A percentile compares a stretch with the other conserved stretches of the same genome.
Conservation (phyloP, 495 filamentous ascomycete genomes). For the Penicillium diatomitis region DNA sequence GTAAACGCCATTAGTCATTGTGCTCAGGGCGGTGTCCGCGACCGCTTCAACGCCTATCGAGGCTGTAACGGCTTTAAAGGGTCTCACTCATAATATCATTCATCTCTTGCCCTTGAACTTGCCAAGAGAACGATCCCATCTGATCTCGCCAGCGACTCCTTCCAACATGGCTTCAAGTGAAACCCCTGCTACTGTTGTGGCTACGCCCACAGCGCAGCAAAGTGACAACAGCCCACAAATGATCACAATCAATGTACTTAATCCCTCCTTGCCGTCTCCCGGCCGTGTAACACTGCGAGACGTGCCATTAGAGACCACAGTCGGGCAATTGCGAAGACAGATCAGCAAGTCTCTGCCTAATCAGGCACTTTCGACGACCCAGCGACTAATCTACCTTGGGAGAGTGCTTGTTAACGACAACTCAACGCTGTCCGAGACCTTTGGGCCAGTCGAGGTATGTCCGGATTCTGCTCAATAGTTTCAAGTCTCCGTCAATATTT, state of each 20-base stretch:
- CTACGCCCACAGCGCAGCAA: neutral
- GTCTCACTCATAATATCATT: no score
- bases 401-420: conserved; percentile 44
- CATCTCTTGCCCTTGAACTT: no score
- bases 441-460: conserved; percentile 48
- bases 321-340: conserved; percentile 50
- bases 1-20: no score
- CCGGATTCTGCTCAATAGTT: neutral
- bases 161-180: neutral
- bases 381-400: conserved; percentile 61
- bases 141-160: neutral
- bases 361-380: conserved; percentile 41
- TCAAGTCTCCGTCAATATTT: neutral
- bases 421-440: conserved; percentile 47
- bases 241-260: conserved; percentile 54
- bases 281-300: conserved; percentile 44
- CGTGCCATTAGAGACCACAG: conserved; percentile 45
- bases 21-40: no score
- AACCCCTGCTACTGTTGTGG: neutral
- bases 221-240: neutral
- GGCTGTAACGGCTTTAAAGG: no score
- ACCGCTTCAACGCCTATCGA: no score
- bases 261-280: conserved; percentile 50
- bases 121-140: no score
- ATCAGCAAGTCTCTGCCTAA: conserved; percentile 47